Evolutionary conservation across 2,329 filamentous ascomycete genomes (phyloP).

Genomic region (Hymenoscyphus fructigenus): DNA sequence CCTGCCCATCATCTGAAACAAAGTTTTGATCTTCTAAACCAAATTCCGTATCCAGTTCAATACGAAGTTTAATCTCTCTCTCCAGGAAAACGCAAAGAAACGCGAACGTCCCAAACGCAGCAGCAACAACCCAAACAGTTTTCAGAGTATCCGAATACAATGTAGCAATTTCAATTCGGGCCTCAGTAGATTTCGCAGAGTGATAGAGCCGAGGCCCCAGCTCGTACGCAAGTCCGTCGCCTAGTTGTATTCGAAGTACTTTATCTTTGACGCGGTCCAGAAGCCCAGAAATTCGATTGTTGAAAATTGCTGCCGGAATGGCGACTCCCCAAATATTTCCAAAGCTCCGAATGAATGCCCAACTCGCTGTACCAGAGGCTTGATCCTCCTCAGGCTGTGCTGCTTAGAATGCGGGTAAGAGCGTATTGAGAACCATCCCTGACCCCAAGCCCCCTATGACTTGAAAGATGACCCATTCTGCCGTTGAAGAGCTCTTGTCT

Average conservation of each 20-base stretch:
- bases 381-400: background rate
- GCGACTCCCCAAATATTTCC: constrained; percentile 2
- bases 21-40: no score
- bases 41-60: no score
- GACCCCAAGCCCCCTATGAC: background rate
- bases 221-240: background rate
- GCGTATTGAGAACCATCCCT: background rate
- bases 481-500: background rate
- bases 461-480: background rate
- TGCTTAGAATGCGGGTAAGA: constrained; percentile 2
- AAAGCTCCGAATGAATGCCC: constrained; percentile 2
- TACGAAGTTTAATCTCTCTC: background rate
- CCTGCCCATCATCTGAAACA: no score
- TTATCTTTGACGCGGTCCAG: background rate
- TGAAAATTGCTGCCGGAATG: constrained; percentile 8
- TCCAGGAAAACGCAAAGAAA: background rate
- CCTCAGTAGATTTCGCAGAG: background rate
- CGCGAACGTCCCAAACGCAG: background rate
- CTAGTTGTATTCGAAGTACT: background rate
- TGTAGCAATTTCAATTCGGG: background rate
- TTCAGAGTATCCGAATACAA: constrained; percentile 4
- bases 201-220: background rate
- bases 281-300: background rate
- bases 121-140: background rate
- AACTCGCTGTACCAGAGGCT: background rate